These are phyloP conservation scores for Saccharomyces pastorianus DNA, from an alignment of 1,139 yeast genomes.

Conservation along the genomic window DNA sequence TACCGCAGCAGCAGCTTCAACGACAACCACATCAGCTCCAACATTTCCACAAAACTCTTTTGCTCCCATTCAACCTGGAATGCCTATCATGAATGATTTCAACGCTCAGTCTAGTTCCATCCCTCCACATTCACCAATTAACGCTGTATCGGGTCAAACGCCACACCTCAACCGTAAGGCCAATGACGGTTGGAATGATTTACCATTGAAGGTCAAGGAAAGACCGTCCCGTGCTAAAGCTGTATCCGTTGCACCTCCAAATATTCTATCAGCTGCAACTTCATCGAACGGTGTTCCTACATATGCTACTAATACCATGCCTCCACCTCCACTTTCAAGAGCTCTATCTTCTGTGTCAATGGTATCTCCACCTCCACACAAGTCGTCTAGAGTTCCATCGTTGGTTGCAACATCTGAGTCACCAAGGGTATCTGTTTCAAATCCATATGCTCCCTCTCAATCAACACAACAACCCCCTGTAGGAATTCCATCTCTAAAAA, in stretches of 20 bases:
- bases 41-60: slow-evolving; percentile 6
- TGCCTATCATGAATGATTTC: background rate
- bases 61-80: background rate
- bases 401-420: slow-evolving; percentile 10
- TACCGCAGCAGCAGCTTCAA: slow-evolving; percentile 9
- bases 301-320: slow-evolving; percentile 6
- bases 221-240: slow-evolving; percentile 41
- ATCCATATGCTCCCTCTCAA: slow-evolving; percentile 37
- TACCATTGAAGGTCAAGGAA: slow-evolving; percentile 62
- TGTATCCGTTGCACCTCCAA: slow-evolving; percentile 26
- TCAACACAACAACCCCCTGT: slow-evolving; percentile 3
- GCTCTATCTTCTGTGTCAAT: slow-evolving; percentile 19
- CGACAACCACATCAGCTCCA: slow-evolving; percentile 3
- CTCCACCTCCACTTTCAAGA: slow-evolving; percentile 24
- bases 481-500: slow-evolving; percentile 1
- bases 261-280: slow-evolving; percentile 11
- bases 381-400: slow-evolving; percentile 15
- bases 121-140: slow-evolving; percentile 13
- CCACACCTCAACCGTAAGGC: slow-evolving; percentile 42
- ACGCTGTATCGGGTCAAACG: slow-evolving; percentile 28
- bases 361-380: slow-evolving; percentile 20
- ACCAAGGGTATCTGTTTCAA: slow-evolving; percentile 26
- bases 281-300: slow-evolving; percentile 9
- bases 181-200: slow-evolving; percentile 90
- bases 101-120: background rate